Conservation (phyloP, 768 basidiomycete genomes). For the Pisolithus albus region DNA sequence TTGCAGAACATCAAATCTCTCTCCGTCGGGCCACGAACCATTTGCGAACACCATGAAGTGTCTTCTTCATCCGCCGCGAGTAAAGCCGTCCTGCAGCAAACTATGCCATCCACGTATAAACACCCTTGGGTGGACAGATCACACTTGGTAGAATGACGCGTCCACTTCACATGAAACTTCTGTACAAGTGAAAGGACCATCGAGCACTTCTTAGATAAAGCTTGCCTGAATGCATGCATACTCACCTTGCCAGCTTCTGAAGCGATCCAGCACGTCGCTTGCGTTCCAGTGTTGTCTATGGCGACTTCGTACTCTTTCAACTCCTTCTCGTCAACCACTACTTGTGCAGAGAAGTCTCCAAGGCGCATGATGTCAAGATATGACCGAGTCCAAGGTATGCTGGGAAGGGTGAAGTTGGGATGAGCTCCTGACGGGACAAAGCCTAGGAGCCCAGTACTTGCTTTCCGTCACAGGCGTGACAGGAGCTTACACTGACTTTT, state of each 20-base stretch:
- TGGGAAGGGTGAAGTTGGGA: no score
- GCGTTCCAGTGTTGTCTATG: slow-evolving; percentile 1
- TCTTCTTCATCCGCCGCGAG: neutral
- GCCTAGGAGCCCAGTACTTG: no score
- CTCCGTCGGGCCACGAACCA: neutral
- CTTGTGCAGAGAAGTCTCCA: slow-evolving; percentile 8
- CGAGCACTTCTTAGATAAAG: neutral
- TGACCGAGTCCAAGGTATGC: no score
- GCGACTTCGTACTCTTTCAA: slow-evolving; percentile 11
- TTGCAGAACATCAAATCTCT: slow-evolving; percentile 12
- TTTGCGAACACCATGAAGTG: rapidly evolving
- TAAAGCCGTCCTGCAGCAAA: neutral
- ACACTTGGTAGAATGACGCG: neutral
- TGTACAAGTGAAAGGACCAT: neutral
- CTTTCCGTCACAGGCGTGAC: no score
- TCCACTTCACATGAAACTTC: slow-evolving; percentile 12
- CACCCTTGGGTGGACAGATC: neutral
- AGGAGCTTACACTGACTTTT: no score
- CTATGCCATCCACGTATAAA: slow-evolving; percentile 9
- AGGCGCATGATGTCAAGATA: slow-evolving; percentile 7
- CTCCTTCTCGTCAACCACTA: slow-evolving; percentile 10
- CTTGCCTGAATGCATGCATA: neutral
- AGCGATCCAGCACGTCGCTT: slow-evolving; percentile 16
- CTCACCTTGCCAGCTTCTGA: slow-evolving; percentile 19
- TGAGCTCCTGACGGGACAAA: no score